Percentiles rank a stretch among this genome's conserved stretches.
Evolutionary conservation across 2,329 filamentous ascomycete genomes (phyloP).

Genomic region (Raffaelea ambrosiae): DNA sequence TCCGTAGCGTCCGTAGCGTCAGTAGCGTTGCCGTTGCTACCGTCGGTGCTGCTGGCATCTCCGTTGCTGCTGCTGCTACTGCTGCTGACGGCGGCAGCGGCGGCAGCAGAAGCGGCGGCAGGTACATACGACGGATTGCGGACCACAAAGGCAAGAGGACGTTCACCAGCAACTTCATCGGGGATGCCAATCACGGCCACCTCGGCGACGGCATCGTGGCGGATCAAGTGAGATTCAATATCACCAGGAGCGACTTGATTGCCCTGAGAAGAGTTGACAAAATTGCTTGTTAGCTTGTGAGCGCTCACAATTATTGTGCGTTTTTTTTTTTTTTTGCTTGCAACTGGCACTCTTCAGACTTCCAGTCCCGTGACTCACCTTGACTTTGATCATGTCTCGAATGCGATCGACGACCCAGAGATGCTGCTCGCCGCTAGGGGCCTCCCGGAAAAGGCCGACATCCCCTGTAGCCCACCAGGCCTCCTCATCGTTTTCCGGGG

Average conservation of each 20-base stretch:
- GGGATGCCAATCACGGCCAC: not conserved
- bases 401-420: not conserved
- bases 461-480: not conserved
- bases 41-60: too few species aligned
- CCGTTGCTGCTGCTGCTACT: too few species aligned
- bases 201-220: not conserved
- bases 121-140: not conserved
- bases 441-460: not conserved
- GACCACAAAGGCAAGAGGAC: not conserved
- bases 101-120: too few species aligned
- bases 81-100: not conserved
- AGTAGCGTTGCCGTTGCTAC: too few species aligned
- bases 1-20: too few species aligned
- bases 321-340: too few species aligned
- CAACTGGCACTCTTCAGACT: too few species aligned
- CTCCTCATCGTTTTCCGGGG: not conserved
- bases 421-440: not conserved
- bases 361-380: too few species aligned
- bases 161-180: not conserved
- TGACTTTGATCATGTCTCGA: not conserved
- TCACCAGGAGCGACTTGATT: not conserved
- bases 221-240: not conserved
- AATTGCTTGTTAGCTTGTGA: too few species aligned
- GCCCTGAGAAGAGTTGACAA: not conserved
- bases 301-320: too few species aligned